Evolutionary conservation across 2,329 filamentous ascomycete species (phyloP).

Genomic region (Fusarium sp.): DNA sequence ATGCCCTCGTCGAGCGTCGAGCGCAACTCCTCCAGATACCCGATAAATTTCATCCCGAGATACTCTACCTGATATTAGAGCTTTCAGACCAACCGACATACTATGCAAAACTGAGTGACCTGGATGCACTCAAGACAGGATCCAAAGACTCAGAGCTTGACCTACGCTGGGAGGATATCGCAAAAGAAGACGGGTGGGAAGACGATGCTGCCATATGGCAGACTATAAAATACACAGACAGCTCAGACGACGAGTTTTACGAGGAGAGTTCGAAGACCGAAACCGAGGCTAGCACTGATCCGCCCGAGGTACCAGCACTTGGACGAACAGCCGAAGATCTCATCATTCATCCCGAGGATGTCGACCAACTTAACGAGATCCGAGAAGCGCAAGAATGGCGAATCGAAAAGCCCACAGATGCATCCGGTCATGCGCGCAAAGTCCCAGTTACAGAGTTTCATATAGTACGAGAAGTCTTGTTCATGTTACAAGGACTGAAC

Average conservation of each 20-base stretch:
- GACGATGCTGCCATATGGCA: slow-evolving; percentile 77
- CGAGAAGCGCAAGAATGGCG: slow-evolving; percentile 55
- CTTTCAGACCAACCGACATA: slow-evolving; percentile 84
- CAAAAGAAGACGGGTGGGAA: slow-evolving; percentile 79
- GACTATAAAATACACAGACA: slow-evolving; percentile 75
- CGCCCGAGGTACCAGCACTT: slow-evolving; percentile 44
- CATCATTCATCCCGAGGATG: slow-evolving; percentile 53
- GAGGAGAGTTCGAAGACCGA: slow-evolving; percentile 56
- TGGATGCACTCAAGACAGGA: slow-evolving; percentile 65
- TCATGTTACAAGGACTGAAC: slow-evolving; percentile 84
- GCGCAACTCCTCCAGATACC: slow-evolving; percentile 66
- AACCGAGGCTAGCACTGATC: slow-evolving; percentile 48
- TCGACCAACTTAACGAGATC: slow-evolving; percentile 49
- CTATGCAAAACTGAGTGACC: slow-evolving; percentile 72
- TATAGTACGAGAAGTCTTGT: slow-evolving; percentile 80
- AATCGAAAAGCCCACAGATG: slow-evolving; percentile 50
- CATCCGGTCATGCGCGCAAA: slow-evolving; percentile 53
- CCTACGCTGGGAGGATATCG: slow-evolving; percentile 83
- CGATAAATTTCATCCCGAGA: slow-evolving; percentile 80
- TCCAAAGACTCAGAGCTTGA: slow-evolving; percentile 58
- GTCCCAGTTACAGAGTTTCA: slow-evolving; percentile 76
- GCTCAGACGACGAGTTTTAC: slow-evolving; percentile 66
- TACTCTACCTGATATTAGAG: slow-evolving; percentile 81
- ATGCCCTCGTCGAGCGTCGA: slow-evolving; percentile 72
- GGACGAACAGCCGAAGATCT: slow-evolving; percentile 50